phyloP scores from a whole-genome alignment of 352 stramenopile genomes.

The Pythium grandisporangium region DNA sequence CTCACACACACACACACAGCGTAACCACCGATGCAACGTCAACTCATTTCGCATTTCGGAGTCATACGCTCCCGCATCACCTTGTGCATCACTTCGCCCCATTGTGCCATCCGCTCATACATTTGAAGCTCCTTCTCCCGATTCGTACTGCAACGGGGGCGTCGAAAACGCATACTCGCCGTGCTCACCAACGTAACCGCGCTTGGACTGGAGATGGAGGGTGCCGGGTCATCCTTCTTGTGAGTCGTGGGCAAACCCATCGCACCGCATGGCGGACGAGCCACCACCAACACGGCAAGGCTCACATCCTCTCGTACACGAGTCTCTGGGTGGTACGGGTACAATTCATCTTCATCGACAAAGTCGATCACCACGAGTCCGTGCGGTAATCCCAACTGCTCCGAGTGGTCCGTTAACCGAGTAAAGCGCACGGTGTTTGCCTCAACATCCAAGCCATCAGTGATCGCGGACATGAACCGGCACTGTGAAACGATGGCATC shows the following conservation, averaged over 20 bases:
- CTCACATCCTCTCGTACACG: conserved; percentile 1
- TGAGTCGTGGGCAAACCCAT: too few relatives aligned
- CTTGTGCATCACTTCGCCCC: not conserved
- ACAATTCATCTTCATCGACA: conserved; percentile 5
- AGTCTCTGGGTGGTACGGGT: conserved; percentile 1
- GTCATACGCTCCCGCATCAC: not conserved
- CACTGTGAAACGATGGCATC: not conserved
- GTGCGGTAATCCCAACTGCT: not conserved
- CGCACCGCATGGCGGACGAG: too few relatives aligned
- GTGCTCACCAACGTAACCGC: not conserved
- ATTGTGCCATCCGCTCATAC: not conserved
- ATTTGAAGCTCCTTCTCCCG: not conserved
- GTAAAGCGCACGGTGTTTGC: conserved; percentile 1
- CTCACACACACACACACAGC: too few relatives aligned
- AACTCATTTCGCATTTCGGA: not conserved
- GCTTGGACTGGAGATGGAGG: not conserved
- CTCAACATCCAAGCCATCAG: not conserved
- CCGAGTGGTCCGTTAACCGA: conserved; percentile 6
- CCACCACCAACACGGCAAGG: not conserved
- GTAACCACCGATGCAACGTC: too few relatives aligned
- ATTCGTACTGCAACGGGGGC: not conserved
- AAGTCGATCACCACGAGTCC: conserved; percentile 1
- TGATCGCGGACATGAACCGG: not conserved
- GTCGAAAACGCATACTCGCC: not conserved
- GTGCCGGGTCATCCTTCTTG: too few relatives aligned